Percentiles rank a stretch among this genome's conserved stretches.
phyloP scores from a whole-genome alignment of 495 filamentous ascomycete genomes.

The Aspergillus heteromorphus region DNA sequence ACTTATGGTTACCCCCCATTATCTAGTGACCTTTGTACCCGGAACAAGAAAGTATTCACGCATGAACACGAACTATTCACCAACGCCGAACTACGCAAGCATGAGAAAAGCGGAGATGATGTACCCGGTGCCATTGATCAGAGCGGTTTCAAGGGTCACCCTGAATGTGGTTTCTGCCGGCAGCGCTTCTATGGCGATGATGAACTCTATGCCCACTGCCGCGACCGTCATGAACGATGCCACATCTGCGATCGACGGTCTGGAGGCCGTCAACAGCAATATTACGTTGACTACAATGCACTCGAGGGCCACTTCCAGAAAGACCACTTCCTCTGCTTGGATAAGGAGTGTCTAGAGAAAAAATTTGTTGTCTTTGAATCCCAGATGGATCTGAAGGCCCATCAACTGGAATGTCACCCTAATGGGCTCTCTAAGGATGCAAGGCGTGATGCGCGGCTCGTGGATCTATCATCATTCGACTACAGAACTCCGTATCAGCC shows the following conservation, averaged over 20 bases:
- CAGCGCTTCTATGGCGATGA: slow-evolving; percentile 93
- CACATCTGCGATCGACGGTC: slow-evolving; percentile 83
- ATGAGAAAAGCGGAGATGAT: slow-evolving; percentile 89
- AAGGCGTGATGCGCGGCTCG: slow-evolving; percentile 73
- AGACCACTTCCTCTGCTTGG: slow-evolving; percentile 81
- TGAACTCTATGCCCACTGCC: slow-evolving; percentile 88
- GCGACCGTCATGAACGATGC: slow-evolving; percentile 88
- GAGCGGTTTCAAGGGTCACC: slow-evolving; percentile 94
- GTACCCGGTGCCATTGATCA: slow-evolving; percentile 86
- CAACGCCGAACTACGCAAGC: slow-evolving; percentile 68
- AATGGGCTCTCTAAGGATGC: slow-evolving; percentile 77
- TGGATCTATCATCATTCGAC: slow-evolving; percentile 84
- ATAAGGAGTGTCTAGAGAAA: slow-evolving; percentile 87
- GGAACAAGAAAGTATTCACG: slow-evolving; percentile 96
- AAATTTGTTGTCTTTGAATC: slow-evolving; percentile 97
- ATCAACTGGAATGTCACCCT: slow-evolving; percentile 73
- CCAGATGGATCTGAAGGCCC: slow-evolving; percentile 87
- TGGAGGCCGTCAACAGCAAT: slow-evolving; percentile 68
- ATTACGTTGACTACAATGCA: slow-evolving; percentile 80
- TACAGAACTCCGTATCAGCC: slow-evolving; percentile 68
- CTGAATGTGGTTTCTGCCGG: slow-evolving; percentile 88
- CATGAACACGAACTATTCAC: slow-evolving; percentile 97
- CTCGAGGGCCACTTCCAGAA: slow-evolving; percentile 80
- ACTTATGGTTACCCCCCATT: background rate
- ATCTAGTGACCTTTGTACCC: slow-evolving; percentile 73